Evolutionary conservation across 495 filamentous ascomycete genomes (phyloP), one percentile per base, ranked within the genome.

Genomic region (Staphylotrichum longicolle): DNA sequence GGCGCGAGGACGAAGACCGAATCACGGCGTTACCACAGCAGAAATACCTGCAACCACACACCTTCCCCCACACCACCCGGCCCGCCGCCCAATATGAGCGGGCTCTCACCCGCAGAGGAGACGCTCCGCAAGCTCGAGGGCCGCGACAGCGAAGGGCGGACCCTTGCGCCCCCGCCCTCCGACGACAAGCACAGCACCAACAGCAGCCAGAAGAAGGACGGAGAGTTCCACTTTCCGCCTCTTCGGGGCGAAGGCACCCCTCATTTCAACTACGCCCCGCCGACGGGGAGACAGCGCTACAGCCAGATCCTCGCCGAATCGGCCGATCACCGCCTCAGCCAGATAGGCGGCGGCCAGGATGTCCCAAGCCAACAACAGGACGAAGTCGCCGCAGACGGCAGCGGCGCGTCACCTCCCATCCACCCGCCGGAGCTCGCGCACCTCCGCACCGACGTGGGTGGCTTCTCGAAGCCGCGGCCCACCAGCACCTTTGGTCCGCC

Each of bases 1-100:
- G 90, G 52, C 81, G 83, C n/a, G 91, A 95, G 72, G 89, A 94
- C 67, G 87, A 94, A 75, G 91, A 96, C 68, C 83, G 84, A 51
- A 87, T 96, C 65, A 87, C 90, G 35, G 86, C 89, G 27, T 83
- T 96, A n/a, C 91, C 91, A 12, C 76, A 79, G 58, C 77, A 76
- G 57, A 82, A 85, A 50, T 80, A 83, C 60, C 72, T 85, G 50
- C 82, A 85, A 62, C 81, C 78, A 2, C 75, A 76, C 65, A 73
- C 70, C 27, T 65, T 78, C 42, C 78, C 79, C 34, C 75, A 75
- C 68, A 46, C 76, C 68, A 49, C 78, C 79, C 4, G 72, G 77
- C 50, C 77, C 74, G 20, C 74, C 78, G 12, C 77, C 77, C 3
- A 72, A 73, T 46, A 69, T 63, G 47, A 75, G 68, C 44, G 66